phyloP scores from a whole-genome alignment of 805 yeast species.

The Sugiyamaella floridensis region DNA sequence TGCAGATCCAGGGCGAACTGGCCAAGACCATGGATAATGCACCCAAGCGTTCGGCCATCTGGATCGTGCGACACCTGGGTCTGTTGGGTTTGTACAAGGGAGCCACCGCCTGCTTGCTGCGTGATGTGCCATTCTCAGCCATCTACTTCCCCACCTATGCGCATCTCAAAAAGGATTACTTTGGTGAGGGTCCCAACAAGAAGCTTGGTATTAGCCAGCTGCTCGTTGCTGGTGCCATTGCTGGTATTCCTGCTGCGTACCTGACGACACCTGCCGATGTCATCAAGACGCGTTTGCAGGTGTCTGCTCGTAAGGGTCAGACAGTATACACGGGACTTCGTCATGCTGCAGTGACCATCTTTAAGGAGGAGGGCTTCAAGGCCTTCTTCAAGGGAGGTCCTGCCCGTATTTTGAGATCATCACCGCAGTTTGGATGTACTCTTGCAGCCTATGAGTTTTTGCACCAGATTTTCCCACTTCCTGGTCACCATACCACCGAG shows the following conservation, averaged over 20 bases:
- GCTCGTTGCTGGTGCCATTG: constrained; percentile 81
- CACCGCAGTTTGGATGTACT: constrained; percentile 97
- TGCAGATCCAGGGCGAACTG: constrained; percentile 84
- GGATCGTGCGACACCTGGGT: constrained; percentile 74
- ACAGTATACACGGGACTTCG: constrained; percentile 66
- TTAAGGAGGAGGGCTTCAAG: constrained; percentile 71
- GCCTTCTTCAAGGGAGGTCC: constrained; percentile 96
- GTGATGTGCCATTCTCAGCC: constrained; percentile 96
- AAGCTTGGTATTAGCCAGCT: constrained; percentile 76
- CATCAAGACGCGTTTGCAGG: constrained; percentile 88
- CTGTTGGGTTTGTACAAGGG: constrained; percentile 85
- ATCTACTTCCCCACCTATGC: constrained; percentile 97
- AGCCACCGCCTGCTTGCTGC: constrained; percentile 78
- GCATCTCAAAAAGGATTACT: constrained; percentile 74
- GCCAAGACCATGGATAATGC: constrained; percentile 33
- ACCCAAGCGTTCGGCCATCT: constrained; percentile 52
- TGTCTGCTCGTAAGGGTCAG: constrained; percentile 71
- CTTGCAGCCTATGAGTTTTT: constrained; percentile 93
- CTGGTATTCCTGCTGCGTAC: constrained; percentile 98
- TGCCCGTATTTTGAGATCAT: constrained; percentile 88
- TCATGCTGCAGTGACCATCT: constrained; percentile 69
- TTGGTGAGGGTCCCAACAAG: constrained; percentile 73
- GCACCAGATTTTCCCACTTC: constrained; percentile 70
- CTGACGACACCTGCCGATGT: constrained; percentile 96
- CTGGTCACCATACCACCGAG: constrained; percentile 34